Conservation (phyloP, 2,329 filamentous ascomycete genomes). For the Talaromyces sp. region DNA sequence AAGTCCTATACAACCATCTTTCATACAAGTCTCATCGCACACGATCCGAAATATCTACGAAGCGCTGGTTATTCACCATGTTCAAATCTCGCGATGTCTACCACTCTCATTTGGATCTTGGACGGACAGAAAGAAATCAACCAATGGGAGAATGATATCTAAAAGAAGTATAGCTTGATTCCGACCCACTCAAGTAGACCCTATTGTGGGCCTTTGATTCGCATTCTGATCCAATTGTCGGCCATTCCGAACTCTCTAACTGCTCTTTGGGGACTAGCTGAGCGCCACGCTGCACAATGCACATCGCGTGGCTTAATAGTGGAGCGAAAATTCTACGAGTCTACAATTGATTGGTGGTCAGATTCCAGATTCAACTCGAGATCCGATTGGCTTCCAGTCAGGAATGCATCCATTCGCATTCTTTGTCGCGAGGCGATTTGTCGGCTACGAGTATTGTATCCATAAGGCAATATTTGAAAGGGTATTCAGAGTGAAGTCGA, state of each 20-base stretch:
- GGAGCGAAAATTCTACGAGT: neutral
- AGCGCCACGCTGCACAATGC: neutral
- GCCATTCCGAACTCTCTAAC: neutral
- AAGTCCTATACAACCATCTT: neutral
- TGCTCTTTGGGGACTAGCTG: neutral
- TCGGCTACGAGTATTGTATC: neutral
- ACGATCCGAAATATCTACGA: neutral
- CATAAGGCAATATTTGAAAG: neutral
- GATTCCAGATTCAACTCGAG: neutral
- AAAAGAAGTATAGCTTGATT: neutral
- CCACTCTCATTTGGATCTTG: too few relatives aligned
- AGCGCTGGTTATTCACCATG: too few relatives aligned
- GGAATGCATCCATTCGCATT: neutral
- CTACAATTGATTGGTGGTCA: neutral
- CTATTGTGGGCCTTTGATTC: neutral
- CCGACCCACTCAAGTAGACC: neutral
- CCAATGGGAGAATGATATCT: neutral
- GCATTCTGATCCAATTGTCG: neutral
- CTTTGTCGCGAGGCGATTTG: neutral
- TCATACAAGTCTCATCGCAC: neutral
- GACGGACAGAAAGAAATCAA: neutral
- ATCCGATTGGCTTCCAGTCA: neutral
- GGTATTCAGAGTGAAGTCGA: neutral
- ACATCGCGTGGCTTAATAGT: conserved; percentile 5
- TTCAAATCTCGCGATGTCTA: too few relatives aligned